phyloP scores from a whole-genome alignment of 73 alveolate species.

The Paramecium bursaria region DNA sequence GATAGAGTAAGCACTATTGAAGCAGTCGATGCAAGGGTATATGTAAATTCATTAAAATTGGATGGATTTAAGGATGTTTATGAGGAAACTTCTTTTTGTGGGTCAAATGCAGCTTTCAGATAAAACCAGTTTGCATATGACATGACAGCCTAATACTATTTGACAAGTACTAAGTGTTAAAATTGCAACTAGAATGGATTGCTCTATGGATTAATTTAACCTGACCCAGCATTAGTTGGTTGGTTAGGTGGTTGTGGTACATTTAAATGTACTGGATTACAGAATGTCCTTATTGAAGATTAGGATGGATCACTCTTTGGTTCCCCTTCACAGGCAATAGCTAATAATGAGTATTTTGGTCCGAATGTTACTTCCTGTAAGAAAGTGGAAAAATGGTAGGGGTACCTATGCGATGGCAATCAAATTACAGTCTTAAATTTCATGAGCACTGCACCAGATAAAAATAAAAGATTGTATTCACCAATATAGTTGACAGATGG shows the following conservation, averaged over 20 bases:
- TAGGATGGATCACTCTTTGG: constrained; percentile 58
- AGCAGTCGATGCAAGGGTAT: constrained; percentile 8
- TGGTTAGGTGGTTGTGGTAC: constrained; percentile 73
- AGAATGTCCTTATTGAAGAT: constrained; percentile 57
- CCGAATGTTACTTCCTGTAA: constrained; percentile 47
- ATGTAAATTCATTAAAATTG: not conserved
- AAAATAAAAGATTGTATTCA: constrained; percentile 55
- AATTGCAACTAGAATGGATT: constrained; percentile 48
- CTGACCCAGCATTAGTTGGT: constrained; percentile 21
- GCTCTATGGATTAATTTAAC: not conserved
- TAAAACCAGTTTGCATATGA: constrained; percentile 22
- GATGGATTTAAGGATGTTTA: not conserved
- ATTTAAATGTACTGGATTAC: constrained; percentile 62
- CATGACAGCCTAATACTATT: constrained; percentile 34
- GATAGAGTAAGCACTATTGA: not conserved
- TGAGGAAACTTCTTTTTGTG: not conserved
- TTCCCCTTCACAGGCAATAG: constrained; percentile 9
- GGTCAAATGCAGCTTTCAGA: constrained; percentile 18
- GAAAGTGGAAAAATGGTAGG: constrained; percentile 45
- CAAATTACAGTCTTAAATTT: constrained; percentile 31
- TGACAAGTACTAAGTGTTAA: constrained; percentile 7
- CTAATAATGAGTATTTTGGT: constrained; percentile 53
- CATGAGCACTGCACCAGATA: constrained; percentile 66
- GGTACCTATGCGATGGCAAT: constrained; percentile 60
- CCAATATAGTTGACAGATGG: constrained; percentile 67